Percentiles rank a stretch among this genome's conserved stretches.
Evolutionary conservation across 257 asterid species (phyloP).

Genomic region (Solanum chilense): DNA sequence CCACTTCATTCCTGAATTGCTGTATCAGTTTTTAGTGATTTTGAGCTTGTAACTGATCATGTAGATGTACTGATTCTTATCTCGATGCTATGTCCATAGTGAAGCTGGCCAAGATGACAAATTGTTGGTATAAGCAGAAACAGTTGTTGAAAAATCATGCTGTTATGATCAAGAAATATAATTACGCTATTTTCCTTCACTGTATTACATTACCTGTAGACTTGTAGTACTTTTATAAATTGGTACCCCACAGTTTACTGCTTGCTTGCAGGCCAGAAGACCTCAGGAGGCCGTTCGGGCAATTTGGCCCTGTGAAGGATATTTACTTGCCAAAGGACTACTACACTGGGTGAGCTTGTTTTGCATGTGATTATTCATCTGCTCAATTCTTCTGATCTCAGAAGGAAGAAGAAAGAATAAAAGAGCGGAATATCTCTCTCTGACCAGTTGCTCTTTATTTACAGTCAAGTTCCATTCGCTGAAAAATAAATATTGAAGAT

Average conservation of each 20-base stretch:
- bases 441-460: not conserved
- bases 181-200: not conserved
- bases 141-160: too few species aligned
- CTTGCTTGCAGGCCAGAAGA: slow-evolving; percentile 8
- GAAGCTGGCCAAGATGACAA: not conserved
- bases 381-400: not conserved
- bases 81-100: not conserved
- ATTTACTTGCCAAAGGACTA: slow-evolving; percentile 14
- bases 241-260: not conserved
- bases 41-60: not conserved
- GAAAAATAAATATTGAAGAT: not conserved
- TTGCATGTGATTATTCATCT: not conserved
- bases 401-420: not conserved
- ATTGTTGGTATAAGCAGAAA: not conserved
- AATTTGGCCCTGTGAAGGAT: slow-evolving; percentile 18
- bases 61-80: not conserved
- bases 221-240: not conserved
- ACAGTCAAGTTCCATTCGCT: not conserved
- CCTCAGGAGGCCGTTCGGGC: slow-evolving; percentile 14
- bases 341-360: slow-evolving; percentile 45
- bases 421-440: not conserved
- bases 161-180: not conserved
- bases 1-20: not conserved
- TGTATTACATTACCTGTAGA: not conserved
- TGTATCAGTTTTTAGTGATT: not conserved